Percentiles rank a stretch among this genome's conserved stretches.
Conservation (phyloP, 2,329 filamentous ascomycete genomes). For the Dothideomycetes sp. region DNA sequence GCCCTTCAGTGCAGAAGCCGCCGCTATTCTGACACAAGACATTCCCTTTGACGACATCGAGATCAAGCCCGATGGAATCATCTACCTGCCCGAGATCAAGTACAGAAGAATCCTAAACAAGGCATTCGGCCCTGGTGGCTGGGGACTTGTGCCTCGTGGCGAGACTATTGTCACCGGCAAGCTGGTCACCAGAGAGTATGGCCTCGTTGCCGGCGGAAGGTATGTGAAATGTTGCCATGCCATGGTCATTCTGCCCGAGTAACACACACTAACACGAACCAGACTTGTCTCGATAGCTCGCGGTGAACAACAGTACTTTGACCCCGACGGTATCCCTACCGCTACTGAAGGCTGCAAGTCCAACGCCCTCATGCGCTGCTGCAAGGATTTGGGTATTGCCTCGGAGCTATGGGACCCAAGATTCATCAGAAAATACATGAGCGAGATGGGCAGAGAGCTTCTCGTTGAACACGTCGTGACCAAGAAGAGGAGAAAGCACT, state of each 20-base stretch:
- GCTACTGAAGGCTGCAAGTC: constrained; percentile 96
- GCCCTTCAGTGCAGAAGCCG: constrained; percentile 62
- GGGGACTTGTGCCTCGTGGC: constrained; percentile 83
- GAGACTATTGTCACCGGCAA: constrained; percentile 78
- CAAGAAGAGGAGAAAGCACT: constrained; percentile 86
- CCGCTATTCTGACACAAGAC: constrained; percentile 58
- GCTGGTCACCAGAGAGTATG: constrained; percentile 82
- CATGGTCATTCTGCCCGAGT: not conserved
- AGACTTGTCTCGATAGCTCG: constrained; percentile 88
- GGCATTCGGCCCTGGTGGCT: constrained; percentile 90
- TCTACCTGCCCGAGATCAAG: constrained; percentile 97
- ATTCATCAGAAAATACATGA: constrained; percentile 77
- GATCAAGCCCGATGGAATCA: constrained; percentile 93
- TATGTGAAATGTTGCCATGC: constrained; percentile 39
- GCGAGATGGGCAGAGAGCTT: constrained; percentile 62
- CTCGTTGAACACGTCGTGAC: constrained; percentile 82
- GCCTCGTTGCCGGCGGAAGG: constrained; percentile 79
- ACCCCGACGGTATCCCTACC: constrained; percentile 79
- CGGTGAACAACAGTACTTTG: constrained; percentile 91
- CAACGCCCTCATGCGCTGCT: constrained; percentile 95
- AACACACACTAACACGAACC: constrained; percentile 4
- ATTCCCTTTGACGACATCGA: constrained; percentile 71
- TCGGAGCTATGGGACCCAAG: constrained; percentile 94
- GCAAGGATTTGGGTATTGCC: constrained; percentile 92
- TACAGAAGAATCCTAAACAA: constrained; percentile 83